Percentiles rank a stretch among this genome's conserved stretches.
phyloP scores from a whole-genome alignment of 2,329 filamentous ascomycete genomes.

The Ophiostoma australiae region DNA sequence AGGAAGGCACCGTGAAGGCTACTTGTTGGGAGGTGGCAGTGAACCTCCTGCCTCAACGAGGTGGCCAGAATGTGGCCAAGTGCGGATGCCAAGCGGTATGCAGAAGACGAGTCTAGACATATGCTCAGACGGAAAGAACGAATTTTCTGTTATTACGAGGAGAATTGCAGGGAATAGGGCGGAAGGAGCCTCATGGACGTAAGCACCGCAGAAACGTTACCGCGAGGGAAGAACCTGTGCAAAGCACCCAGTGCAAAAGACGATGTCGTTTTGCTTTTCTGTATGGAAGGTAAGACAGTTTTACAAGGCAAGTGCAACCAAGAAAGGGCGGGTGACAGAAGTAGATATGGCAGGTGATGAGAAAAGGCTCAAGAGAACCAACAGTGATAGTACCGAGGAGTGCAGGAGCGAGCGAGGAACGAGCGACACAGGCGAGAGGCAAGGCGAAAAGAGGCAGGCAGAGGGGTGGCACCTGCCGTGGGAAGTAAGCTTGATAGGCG shows the following conservation, averaged over 20 bases:
- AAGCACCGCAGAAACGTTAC: neutral
- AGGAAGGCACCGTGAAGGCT: neutral
- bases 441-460: neutral
- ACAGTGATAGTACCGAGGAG: too few species aligned
- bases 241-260: neutral
- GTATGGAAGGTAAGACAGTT: neutral
- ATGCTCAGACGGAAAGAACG: neutral
- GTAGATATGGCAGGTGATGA: neutral
- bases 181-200: neutral
- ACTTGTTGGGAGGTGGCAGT: neutral
- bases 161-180: neutral
- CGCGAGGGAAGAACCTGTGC: neutral
- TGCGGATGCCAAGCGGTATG: conserved; percentile 5
- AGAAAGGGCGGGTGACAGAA: conserved; percentile 5
- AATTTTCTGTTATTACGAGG: neutral
- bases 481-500: conserved; percentile 1
- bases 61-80: neutral
- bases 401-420: neutral
- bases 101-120: neutral
- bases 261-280: neutral
- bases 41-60: neutral
- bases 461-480: neutral
- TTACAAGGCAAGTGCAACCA: neutral
- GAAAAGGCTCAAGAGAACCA: neutral
- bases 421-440: neutral